These are phyloP conservation scores for Acephala macrosclerotiorum DNA, from an alignment of 2,329 filamentous ascomycete species.

Conservation along the genomic window DNA sequence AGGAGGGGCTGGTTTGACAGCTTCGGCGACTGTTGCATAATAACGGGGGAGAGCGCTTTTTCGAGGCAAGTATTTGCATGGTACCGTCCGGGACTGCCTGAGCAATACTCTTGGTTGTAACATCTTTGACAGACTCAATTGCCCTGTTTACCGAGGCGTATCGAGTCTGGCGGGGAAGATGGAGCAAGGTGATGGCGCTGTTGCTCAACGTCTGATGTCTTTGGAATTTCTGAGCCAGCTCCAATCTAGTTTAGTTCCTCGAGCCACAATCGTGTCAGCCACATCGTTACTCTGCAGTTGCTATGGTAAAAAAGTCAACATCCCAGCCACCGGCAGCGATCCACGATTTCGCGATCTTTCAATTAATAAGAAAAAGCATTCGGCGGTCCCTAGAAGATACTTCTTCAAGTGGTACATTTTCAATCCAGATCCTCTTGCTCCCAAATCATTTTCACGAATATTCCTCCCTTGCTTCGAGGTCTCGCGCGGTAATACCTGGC, in stretches of 20 bases:
- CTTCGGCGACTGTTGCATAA: slow-evolving; percentile 57
- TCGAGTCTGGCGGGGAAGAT: slow-evolving; percentile 5
- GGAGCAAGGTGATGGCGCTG: slow-evolving; percentile 4
- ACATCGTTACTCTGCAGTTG: slow-evolving; percentile 16
- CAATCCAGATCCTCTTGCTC: slow-evolving; percentile 10
- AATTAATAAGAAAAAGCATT: neutral
- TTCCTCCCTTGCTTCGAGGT: slow-evolving; percentile 11
- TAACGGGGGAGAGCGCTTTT: slow-evolving; percentile 52
- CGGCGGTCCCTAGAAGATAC: slow-evolving; percentile 2
- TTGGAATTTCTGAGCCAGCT: slow-evolving; percentile 5
- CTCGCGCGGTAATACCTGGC: slow-evolving; percentile 11
- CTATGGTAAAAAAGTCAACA: slow-evolving; percentile 17
- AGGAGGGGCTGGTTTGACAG: slow-evolving; percentile 46
- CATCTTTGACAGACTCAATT: slow-evolving; percentile 54
- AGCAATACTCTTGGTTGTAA: slow-evolving; percentile 71
- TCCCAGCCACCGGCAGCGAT: neutral
- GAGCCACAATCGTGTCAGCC: slow-evolving; percentile 21
- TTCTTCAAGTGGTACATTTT: neutral
- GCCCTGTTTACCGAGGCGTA: slow-evolving; percentile 22
- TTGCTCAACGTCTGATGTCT: slow-evolving; percentile 12
- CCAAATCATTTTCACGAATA: slow-evolving; percentile 1
- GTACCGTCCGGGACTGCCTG: slow-evolving; percentile 50
- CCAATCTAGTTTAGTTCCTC: slow-evolving; percentile 6
- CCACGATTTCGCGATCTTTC: neutral
- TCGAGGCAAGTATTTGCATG: slow-evolving; percentile 55